phyloP scores from a whole-genome alignment of 1,139 yeast species.

The Hansenula sp. region DNA sequence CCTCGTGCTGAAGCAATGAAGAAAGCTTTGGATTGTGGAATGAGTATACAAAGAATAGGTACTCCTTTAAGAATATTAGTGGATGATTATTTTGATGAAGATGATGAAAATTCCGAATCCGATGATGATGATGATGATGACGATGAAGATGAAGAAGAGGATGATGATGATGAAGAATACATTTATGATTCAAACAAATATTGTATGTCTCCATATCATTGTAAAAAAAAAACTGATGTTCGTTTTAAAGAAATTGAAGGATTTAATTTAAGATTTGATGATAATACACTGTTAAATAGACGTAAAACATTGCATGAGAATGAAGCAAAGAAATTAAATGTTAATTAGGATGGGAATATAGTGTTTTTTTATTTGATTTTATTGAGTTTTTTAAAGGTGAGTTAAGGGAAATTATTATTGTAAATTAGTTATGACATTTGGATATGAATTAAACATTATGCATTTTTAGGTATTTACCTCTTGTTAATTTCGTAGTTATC shows the following conservation, averaged over 20 bases:
- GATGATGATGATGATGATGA: slow-evolving; percentile 17
- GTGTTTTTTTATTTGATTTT: no score
- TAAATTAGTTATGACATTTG: no score
- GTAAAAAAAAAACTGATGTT: background rate
- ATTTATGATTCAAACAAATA: background rate
- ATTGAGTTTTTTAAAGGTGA: no score
- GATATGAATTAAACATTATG: no score
- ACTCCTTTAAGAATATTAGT: slow-evolving; percentile 20
- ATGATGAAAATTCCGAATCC: slow-evolving; percentile 20
- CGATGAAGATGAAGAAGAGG: slow-evolving; percentile 15
- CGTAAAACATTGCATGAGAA: slow-evolving; percentile 33
- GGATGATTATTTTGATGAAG: slow-evolving; percentile 23
- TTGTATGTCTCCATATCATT: slow-evolving; percentile 4
- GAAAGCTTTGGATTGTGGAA: slow-evolving; percentile 81
- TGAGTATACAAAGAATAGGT: slow-evolving; percentile 90
- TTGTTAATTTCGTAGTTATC: no score
- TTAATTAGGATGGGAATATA: background rate
- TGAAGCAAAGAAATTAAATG: background rate
- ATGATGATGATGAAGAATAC: slow-evolving; percentile 7
- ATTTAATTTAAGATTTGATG: slow-evolving; percentile 51
- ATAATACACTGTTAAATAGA: slow-evolving; percentile 58
- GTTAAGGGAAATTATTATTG: no score
- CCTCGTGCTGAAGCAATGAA: slow-evolving; percentile 25
- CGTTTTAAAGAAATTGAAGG: slow-evolving; percentile 16
- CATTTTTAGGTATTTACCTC: no score